Evolutionary conservation across 2,329 filamentous ascomycete species (phyloP).

Genomic region (Ceratocystis eucalypticola): DNA sequence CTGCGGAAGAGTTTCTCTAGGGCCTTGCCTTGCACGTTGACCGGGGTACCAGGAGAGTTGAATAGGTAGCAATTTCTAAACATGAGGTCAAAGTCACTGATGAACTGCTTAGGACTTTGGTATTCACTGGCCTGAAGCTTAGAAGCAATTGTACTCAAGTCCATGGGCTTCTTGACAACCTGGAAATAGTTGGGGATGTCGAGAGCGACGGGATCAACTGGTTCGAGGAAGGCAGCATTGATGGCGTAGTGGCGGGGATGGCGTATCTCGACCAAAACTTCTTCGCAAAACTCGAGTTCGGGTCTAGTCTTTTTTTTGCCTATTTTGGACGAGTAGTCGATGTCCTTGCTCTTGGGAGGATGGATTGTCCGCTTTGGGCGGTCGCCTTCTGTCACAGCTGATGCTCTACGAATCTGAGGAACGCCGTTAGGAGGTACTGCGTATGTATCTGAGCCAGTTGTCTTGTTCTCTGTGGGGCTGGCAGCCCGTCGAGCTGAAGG

Average conservation of each 20-base stretch:
- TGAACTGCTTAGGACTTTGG: slow-evolving; percentile 68
- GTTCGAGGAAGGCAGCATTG: slow-evolving; percentile 62
- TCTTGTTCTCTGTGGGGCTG: slow-evolving; percentile 30
- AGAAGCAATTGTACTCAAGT: slow-evolving; percentile 64
- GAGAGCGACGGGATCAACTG: slow-evolving; percentile 85
- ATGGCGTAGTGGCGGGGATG: slow-evolving; percentile 55
- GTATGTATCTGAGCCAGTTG: slow-evolving; percentile 43
- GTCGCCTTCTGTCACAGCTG: slow-evolving; percentile 58
- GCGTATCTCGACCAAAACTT: slow-evolving; percentile 63
- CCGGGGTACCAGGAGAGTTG: slow-evolving; percentile 61
- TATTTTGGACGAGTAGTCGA: slow-evolving; percentile 63
- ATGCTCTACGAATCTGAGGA: slow-evolving; percentile 75
- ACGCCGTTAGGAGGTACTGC: slow-evolving; percentile 65
- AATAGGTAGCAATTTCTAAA: slow-evolving; percentile 86
- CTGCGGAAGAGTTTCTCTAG: slow-evolving; percentile 62
- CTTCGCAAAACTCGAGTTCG: slow-evolving; percentile 81
- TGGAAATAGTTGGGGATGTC: slow-evolving; percentile 90
- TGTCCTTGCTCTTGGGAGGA: slow-evolving; percentile 75
- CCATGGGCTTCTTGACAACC: slow-evolving; percentile 95
- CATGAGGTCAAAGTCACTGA: slow-evolving; percentile 68
- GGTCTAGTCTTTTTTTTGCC: slow-evolving; percentile 85
- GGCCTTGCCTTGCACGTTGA: slow-evolving; percentile 56
- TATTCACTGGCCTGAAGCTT: slow-evolving; percentile 73
- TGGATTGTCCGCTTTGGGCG: slow-evolving; percentile 90
- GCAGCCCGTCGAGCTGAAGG: slow-evolving; percentile 26